A percentile compares a stretch with the other conserved stretches of the same genome.
phyloP scores from a whole-genome alignment of 257 asterid species.

The Solanum microdontum region DNA sequence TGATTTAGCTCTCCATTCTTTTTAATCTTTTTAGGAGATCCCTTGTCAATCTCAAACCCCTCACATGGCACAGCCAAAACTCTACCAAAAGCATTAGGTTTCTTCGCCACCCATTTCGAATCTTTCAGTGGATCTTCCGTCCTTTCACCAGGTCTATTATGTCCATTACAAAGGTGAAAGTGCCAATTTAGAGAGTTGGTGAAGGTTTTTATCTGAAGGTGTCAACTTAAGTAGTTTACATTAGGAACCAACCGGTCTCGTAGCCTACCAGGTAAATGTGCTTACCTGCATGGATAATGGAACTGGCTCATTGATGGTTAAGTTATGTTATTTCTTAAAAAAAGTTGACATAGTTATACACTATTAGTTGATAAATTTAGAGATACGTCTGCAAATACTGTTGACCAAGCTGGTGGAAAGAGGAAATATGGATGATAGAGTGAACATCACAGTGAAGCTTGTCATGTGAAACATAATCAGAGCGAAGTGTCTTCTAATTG shows the following conservation, averaged over 20 bases:
- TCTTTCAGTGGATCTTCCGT: not conserved
- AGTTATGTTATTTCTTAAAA: not conserved
- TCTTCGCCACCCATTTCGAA: not conserved
- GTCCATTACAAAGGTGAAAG: not conserved
- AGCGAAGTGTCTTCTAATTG: not conserved
- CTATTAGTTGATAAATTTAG: not conserved
- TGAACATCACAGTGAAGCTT: not conserved
- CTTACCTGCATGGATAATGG: not conserved
- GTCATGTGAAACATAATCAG: not conserved
- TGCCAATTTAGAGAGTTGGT: not conserved
- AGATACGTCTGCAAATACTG: not conserved
- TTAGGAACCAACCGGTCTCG: not conserved
- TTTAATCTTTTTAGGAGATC: not conserved
- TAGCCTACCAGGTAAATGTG: not conserved
- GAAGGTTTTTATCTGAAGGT: not conserved
- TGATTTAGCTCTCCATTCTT: not conserved
- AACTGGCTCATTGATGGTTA: not conserved
- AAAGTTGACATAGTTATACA: not conserved
- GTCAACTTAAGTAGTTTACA: not conserved
- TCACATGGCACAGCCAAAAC: not conserved
- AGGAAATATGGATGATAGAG: not conserved
- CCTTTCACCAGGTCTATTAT: not conserved
- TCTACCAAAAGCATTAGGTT: not conserved
- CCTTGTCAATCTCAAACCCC: not conserved
- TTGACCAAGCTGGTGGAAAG: not conserved